Evolutionary conservation across 2,329 filamentous ascomycete species (phyloP).

Genomic region (Phialemonium atrogriseum): DNA sequence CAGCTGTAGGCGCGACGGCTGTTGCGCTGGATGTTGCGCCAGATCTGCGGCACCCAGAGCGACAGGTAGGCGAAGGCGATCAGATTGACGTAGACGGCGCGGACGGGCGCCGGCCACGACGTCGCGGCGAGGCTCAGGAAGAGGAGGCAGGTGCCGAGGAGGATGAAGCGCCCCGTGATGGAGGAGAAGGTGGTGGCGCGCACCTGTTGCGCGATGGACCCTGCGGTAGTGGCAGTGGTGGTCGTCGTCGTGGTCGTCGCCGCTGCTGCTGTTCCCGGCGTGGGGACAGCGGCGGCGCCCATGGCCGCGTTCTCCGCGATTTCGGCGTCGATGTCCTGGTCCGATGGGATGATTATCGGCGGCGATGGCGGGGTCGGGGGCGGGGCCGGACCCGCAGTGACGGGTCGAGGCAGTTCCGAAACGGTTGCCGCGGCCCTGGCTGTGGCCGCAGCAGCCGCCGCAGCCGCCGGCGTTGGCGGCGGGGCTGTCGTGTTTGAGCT

Average conservation of each 20-base stretch:
- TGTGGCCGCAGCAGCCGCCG: conserved; percentile 15
- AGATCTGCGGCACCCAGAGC: conserved; percentile 87
- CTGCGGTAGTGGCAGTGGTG: conserved; percentile 17
- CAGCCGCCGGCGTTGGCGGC: conserved; percentile 6
- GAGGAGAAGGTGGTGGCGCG: conserved; percentile 38
- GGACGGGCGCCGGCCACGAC: conserved; percentile 49
- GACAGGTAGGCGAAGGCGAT: conserved; percentile 73
- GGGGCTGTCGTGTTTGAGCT: conserved; percentile 10
- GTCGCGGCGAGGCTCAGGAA: conserved; percentile 52
- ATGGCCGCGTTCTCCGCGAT: conserved; percentile 33
- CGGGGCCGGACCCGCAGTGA: conserved; percentile 22
- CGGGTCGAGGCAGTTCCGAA: conserved; percentile 29
- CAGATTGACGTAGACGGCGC: conserved; percentile 50
- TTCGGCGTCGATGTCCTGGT: conserved; percentile 56
- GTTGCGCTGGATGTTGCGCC: conserved; percentile 82
- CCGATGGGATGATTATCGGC: conserved; percentile 53
- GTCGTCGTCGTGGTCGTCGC: conserved; percentile 19
- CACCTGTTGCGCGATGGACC: conserved; percentile 20
- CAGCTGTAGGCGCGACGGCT: conserved; percentile 85
- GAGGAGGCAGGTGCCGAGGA: conserved; percentile 45
- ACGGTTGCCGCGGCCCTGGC: conserved; percentile 15
- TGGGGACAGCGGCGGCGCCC: conserved; percentile 25
- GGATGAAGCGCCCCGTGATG: conserved; percentile 48
- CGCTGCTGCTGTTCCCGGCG: conserved; percentile 17
- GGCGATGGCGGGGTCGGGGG: conserved; percentile 19